Conservation (phyloP, 371 early-diverging fungal species). For the Apophysomyces elegans region DNA sequence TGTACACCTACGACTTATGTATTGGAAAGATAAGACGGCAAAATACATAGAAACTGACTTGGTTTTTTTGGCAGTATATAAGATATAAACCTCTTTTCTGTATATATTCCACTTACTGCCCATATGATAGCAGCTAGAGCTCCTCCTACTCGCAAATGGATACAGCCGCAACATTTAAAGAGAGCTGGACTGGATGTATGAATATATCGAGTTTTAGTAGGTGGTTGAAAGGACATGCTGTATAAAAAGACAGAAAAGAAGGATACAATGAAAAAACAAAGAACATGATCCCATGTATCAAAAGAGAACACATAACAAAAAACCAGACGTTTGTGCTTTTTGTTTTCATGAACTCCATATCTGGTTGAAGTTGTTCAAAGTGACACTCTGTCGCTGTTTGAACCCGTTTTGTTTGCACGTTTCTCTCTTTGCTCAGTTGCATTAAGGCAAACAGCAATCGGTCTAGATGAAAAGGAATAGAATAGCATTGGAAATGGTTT, state of each 20-base stretch:
- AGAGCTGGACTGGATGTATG: slow-evolving; percentile 39
- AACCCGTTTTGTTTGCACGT: no score
- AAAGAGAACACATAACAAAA: slow-evolving; percentile 3
- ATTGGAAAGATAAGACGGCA: slow-evolving; percentile 27
- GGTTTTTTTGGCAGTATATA: neutral
- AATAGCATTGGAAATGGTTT: no score
- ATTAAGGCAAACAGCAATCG: no score
- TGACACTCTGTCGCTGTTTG: no score
- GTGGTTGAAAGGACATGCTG: slow-evolving; percentile 18
- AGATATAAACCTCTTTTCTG: neutral
- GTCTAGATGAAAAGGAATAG: no score
- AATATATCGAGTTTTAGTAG: slow-evolving; percentile 24
- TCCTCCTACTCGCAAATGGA: slow-evolving; percentile 49
- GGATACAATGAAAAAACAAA: neutral
- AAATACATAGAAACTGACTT: slow-evolving; percentile 28
- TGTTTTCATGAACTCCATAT: slow-evolving; percentile 12
- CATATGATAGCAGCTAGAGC: slow-evolving; percentile 41
- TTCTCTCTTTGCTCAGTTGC: no score
- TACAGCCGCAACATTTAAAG: slow-evolving; percentile 53
- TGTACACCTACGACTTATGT: slow-evolving; percentile 22
- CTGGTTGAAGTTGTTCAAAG: neutral
- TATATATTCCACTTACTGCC: slow-evolving; percentile 33
- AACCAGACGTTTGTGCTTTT: neutral
- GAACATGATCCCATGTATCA: no score
- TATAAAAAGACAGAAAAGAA: slow-evolving; percentile 7